Percentiles rank a stretch among this genome's conserved stretches.
Conservation (phyloP, 129 eudicot genomes). For the Saussurea involucrata region DNA sequence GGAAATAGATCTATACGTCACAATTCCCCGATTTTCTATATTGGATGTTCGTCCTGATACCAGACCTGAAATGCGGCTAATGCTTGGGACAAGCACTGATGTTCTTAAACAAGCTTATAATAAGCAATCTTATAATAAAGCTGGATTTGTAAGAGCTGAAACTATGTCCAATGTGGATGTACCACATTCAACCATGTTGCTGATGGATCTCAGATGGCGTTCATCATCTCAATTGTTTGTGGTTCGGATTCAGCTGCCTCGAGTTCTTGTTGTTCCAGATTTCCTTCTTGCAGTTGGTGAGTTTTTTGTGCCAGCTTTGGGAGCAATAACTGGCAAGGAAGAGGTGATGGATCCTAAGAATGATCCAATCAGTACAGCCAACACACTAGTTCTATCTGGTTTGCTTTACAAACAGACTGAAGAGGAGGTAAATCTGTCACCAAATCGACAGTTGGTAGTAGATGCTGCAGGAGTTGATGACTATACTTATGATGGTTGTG, state of each 20-base stretch:
- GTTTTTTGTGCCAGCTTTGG: conserved; percentile 90
- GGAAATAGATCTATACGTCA: conserved; percentile 86
- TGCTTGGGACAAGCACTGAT: conserved; percentile 91
- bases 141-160: conserved; percentile 33
- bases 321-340: conserved; percentile 87
- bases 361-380: conserved; percentile 70
- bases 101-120: conserved; percentile 43
- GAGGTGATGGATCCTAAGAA: conserved; percentile 91
- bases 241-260: conserved; percentile 84
- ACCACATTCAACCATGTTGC: conserved; percentile 81
- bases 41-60: conserved; percentile 82
- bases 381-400: conserved; percentile 47
- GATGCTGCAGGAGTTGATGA: conserved; percentile 82
- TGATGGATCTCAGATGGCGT: conserved; percentile 89
- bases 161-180: conserved; percentile 38
- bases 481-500: conserved; percentile 89
- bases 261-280: conserved; percentile 93
- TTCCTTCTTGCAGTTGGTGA: conserved; percentile 90
- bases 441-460: conserved; percentile 68
- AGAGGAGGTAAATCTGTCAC: conserved; percentile 67
- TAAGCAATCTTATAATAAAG: conserved; percentile 30
- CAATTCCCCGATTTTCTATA: conserved; percentile 74
- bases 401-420: conserved; percentile 68
- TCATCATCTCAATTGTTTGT: conserved; percentile 73
- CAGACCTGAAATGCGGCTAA: conserved; percentile 90